Base-by-base conservation (phyloP, 371 early-diverging fungal species). In the Mucor lusitanicus region DNA sequence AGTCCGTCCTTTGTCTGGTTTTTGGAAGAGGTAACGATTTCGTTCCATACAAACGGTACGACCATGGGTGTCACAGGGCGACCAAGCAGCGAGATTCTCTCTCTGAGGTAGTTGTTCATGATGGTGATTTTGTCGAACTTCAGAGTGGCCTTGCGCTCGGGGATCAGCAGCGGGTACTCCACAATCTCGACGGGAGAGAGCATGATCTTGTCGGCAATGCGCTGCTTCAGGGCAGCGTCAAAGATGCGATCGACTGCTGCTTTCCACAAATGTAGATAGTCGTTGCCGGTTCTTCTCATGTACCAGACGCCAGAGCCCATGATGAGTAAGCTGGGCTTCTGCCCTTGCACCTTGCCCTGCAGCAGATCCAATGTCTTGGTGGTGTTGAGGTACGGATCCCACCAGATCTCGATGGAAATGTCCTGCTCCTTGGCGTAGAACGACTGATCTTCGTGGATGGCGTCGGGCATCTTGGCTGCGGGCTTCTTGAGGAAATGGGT, bases 321-420 rank as follows among this genome's bases (percentile, higher is more conserved):
- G 3, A 87, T 78, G 23, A 87, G 69, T 33, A 90, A 50, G 53
- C 79, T 74, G 9, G 88, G 86, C 54, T 67, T 28, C 32, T 62
- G 64, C 6, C 30, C 19, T 58, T 76, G 55, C 12, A 75, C 58
- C 19, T 62, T 61, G 9, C 66, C 73, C 56, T 80, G 66, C 4
- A 77, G 69, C 59, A 78, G 40, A 8, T 78, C 65, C 8, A 68
- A 21, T 1, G 82, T 81, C 30, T 67, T 73, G 0, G 88, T 78
- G 0, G 82, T 60, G 69, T 91, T 89, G 63, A 86, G 68, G 54
- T 80, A 88, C 1, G 91, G 90, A 54, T 91, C 89, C 89, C 90
- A 91, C 77, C 84, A 87, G 56, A 91, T 88, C 25, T 86, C 80
- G 28, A 88, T 68, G 0, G 72, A 56, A 2, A 85, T 70, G 11